Percentiles rank a stretch among this genome's conserved stretches.
phyloP scores from a whole-genome alignment of 768 basidiomycete species.

The Fomitopsis serialis region DNA sequence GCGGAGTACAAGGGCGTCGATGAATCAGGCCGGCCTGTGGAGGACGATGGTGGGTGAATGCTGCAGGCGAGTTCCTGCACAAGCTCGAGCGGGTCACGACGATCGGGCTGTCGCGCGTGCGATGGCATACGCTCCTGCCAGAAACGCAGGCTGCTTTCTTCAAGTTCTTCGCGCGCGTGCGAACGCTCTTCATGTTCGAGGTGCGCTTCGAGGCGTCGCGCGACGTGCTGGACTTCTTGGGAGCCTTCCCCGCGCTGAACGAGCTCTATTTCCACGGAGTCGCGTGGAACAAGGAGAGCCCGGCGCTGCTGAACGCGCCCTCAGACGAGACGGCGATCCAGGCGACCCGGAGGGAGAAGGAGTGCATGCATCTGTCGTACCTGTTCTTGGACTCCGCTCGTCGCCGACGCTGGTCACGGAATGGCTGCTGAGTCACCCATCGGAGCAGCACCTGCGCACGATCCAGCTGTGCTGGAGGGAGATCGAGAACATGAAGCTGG shows the following conservation, averaged over 20 bases:
- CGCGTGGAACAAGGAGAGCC: slow-evolving; percentile 20
- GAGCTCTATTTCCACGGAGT: slow-evolving; percentile 25
- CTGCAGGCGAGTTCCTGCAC: slow-evolving; percentile 12
- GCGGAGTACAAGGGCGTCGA: slow-evolving; percentile 17
- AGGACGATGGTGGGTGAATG: slow-evolving; percentile 24
- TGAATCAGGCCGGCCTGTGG: slow-evolving; percentile 9
- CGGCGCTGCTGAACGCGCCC: slow-evolving; percentile 8
- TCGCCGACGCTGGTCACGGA: slow-evolving; percentile 25
- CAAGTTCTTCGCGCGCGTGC: slow-evolving; percentile 12
- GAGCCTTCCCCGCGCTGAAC: slow-evolving; percentile 19
- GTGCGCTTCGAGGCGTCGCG: slow-evolving; percentile 20
- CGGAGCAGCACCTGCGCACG: slow-evolving; percentile 18
- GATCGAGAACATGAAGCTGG: slow-evolving; percentile 17
- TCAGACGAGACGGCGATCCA: not conserved
- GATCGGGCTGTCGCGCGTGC: slow-evolving; percentile 20
- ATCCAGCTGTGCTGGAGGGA: slow-evolving; percentile 27
- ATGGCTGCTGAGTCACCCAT: slow-evolving; percentile 21
- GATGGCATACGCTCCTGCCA: slow-evolving; percentile 18
- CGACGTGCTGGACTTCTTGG: slow-evolving; percentile 21
- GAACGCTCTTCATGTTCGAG: slow-evolving; percentile 22
- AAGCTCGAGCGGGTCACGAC: slow-evolving; percentile 15
- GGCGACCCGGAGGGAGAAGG: not conserved
- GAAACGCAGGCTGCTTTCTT: slow-evolving; percentile 17
- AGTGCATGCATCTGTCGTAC: slow-evolving; percentile 19
- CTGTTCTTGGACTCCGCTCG: slow-evolving; percentile 23